Evolutionary conservation across 371 early-diverging fungal genomes (phyloP).

Genomic region (Mortierella sp.): DNA sequence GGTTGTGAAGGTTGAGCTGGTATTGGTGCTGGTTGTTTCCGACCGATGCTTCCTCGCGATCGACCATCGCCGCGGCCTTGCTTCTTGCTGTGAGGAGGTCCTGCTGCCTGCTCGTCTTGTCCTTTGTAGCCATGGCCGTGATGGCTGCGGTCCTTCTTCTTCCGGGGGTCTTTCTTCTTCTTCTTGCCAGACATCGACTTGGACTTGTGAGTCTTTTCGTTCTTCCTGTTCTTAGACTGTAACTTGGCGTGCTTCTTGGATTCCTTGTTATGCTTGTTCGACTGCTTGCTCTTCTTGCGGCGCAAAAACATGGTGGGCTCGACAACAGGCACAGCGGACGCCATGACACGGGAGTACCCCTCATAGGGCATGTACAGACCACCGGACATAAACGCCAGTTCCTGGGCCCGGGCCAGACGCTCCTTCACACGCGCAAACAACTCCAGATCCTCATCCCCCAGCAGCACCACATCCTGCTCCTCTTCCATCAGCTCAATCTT

Average conservation of each 20-base stretch:
- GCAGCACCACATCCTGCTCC: not conserved
- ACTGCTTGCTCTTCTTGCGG: slow-evolving; percentile 13
- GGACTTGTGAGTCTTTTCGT: slow-evolving; percentile 3
- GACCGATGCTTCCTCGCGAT: not conserved
- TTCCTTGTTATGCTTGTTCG: not conserved
- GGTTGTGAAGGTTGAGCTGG: not conserved
- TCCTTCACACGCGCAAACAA: slow-evolving; percentile 16
- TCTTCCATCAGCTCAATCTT: slow-evolving; percentile 1
- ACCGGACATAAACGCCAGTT: slow-evolving; percentile 48
- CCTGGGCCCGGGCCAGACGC: slow-evolving; percentile 18
- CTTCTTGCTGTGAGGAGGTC: not conserved
- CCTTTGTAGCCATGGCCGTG: not conserved
- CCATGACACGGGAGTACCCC: slow-evolving; percentile 29
- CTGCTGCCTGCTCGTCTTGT: not conserved
- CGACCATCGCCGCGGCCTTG: not conserved
- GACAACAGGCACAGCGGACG: slow-evolving; percentile 3
- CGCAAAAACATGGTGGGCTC: slow-evolving; percentile 13
- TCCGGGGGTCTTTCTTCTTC: not conserved
- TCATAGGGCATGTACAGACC: slow-evolving; percentile 45
- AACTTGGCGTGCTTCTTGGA: not conserved
- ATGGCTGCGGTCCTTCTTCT: not conserved
- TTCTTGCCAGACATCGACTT: not conserved
- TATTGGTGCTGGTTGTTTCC: not conserved
- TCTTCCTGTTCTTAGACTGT: not conserved
- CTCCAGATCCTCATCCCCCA: slow-evolving; percentile 3